phyloP scores from a whole-genome alignment of 306 rosid species.

The Fragaria nilgerrensis region DNA sequence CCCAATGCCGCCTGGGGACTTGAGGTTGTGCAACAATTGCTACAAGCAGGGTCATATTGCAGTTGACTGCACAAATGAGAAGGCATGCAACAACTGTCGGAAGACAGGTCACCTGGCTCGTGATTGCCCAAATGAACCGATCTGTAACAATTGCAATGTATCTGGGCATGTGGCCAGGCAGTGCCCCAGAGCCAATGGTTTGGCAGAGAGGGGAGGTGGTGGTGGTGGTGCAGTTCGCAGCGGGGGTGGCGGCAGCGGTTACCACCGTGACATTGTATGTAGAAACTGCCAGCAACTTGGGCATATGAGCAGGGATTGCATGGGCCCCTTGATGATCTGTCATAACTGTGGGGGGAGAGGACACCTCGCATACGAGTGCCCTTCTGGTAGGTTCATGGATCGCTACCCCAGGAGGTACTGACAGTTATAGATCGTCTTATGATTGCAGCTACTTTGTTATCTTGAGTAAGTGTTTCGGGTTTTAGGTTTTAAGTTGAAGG shows the following conservation, averaged over 20 bases:
- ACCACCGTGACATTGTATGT: conserved; percentile 75
- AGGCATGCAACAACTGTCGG: conserved; percentile 99
- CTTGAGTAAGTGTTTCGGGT: conserved; percentile 6
- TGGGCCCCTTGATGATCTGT: conserved; percentile 94
- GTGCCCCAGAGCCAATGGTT: conserved; percentile 65
- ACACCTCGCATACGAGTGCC: conserved; percentile 94
- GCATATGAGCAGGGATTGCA: conserved; percentile 96
- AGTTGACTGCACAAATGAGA: conserved; percentile 90
- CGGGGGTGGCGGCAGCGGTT: conserved; percentile 36
- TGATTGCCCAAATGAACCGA: conserved; percentile 91
- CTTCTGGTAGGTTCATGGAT: conserved; percentile 90
- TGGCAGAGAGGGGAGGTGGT: conserved; percentile 55
- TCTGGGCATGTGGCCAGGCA: conserved; percentile 93
- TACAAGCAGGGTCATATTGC: conserved; percentile 98
- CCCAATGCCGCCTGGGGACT: conserved; percentile 82
- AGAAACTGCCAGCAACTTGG: conserved; percentile 93
- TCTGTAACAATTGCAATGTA: conserved; percentile 91
- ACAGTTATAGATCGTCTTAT: conserved; percentile 18
- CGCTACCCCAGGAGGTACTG: conserved; percentile 91
- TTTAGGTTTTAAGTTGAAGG: conserved; percentile 9
- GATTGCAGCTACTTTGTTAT: conserved; percentile 7
- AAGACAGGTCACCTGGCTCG: conserved; percentile 98
- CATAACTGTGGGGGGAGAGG: conserved; percentile 99
- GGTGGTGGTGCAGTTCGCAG: conserved; percentile 30
- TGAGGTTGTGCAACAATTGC: conserved; percentile 95